Conservation (phyloP, 164 flowering plant species). For the Brasenia schreberi region DNA sequence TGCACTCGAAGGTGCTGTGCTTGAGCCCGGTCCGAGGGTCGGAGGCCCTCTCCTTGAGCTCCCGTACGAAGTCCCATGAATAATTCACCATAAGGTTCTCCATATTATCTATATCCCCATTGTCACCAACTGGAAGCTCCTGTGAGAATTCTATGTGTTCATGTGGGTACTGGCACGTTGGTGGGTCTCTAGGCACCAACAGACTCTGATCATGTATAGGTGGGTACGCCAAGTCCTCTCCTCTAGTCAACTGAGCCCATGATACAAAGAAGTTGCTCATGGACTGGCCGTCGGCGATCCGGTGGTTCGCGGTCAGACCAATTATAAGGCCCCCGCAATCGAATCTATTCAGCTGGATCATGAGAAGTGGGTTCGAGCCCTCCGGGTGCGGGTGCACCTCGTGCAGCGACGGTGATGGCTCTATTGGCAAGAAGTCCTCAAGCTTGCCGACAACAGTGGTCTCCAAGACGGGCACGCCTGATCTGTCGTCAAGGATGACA, state of each 20-base stretch:
- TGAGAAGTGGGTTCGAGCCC: neutral
- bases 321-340: constrained; percentile 7
- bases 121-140: neutral
- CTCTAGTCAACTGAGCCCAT: constrained; percentile 1
- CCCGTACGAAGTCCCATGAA: neutral
- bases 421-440: neutral
- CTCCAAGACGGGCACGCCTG: constrained; percentile 2
- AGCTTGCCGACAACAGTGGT: neutral
- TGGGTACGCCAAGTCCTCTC: constrained; percentile 1
- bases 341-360: constrained; percentile 5
- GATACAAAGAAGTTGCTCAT: constrained; percentile 1
- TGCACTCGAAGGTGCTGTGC: constrained; percentile 6
- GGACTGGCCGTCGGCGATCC: constrained; percentile 7
- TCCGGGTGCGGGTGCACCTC: neutral
- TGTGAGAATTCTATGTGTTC: neutral
- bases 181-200: constrained; percentile 3
- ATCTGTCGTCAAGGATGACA: neutral
- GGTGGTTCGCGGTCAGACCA: constrained; percentile 2
- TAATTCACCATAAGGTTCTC: neutral
- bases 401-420: neutral
- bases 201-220: neutral
- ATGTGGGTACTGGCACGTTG: neutral
- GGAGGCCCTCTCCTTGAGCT: neutral
- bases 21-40: neutral
- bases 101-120: neutral